Evolutionary conservation across 2,329 filamentous ascomycete genomes (phyloP), one percentile per base, ranked within the genome.

Genomic region (Westerdykella ornata): DNA sequence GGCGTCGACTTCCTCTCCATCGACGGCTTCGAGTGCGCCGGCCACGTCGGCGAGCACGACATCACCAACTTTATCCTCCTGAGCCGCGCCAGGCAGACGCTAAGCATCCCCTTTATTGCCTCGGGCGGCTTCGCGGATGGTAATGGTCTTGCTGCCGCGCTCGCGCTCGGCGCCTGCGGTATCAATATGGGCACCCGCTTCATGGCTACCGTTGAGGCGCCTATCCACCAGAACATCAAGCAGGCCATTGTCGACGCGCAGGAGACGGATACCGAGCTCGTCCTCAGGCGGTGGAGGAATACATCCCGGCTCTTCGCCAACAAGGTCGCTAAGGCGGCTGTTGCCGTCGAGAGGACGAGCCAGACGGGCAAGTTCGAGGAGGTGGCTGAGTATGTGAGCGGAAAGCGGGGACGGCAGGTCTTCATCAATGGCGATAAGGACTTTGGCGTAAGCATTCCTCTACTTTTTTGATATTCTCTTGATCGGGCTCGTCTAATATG

Each of bases 111-210:
- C 1, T 98, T 97, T 66, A 95, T 98, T 62, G 92, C 92, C 1
- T 94, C 85, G 1, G 92, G 92, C 42, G 92, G 92, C 2, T 97
- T 98, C 62, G 90, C 88, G 11, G 92, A 98, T 64, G 92, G 92
- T 0, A 80, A 94, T 58, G 92, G 92, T 3, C 77, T 98, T 15
- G 92, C 92, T 1, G 92, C 90, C 2, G 92, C 92, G 6, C 73
- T 98, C 54, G 83, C 84, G 31, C 77, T 98, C 11, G 92, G 92
- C 28, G 92, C 92, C 0, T 86, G 87, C 65, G 92, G 92, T 48
- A 82, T 97, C 70, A 98, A 98, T 71, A 98, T 98, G 92, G 92
- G 92, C 43, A 98, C 92, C 8, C 76, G 92, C 32, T 98, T 97
- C 73, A 94, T 98, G 86, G 90, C 85, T 72, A 97, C 92, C 0